Percentiles rank a stretch among this genome's conserved stretches.
phyloP scores from a whole-genome alignment of 2,329 filamentous ascomycete genomes.

The Balansia obtecta region DNA sequence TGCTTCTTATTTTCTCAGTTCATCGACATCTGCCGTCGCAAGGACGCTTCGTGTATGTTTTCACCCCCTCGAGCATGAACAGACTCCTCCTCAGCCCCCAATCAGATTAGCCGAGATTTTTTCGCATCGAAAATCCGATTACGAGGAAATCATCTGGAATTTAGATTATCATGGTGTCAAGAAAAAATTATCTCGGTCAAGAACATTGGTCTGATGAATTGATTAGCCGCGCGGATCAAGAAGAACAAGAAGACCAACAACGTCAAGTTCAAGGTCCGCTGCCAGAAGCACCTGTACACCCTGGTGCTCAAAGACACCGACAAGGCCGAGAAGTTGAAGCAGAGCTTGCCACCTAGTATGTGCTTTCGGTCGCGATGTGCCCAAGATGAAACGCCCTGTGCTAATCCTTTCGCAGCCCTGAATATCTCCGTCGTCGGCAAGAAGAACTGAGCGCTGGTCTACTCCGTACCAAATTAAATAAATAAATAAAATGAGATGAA shows the following conservation, averaged over 20 bases:
- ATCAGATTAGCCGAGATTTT: background rate
- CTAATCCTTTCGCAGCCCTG: conserved; percentile 25
- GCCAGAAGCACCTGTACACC: conserved; percentile 92
- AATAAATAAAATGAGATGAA: conserved; percentile 13
- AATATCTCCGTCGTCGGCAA: conserved; percentile 41
- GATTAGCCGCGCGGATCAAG: conserved; percentile 78
- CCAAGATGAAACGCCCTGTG: no score
- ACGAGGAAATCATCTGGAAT: background rate
- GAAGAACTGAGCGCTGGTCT: conserved; percentile 30
- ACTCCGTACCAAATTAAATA: no score
- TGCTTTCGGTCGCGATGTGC: conserved; percentile 12
- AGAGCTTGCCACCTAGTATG: conserved; percentile 94
- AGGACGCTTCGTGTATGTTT: conserved; percentile 96
- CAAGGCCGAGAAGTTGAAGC: conserved; percentile 99
- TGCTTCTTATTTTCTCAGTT: conserved; percentile 45
- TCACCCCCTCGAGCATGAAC: conserved; percentile 6
- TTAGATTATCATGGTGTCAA: no score
- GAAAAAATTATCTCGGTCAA: background rate
- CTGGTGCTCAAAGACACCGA: conserved; percentile 96
- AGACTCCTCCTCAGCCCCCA: background rate
- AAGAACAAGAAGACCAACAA: conserved; percentile 81
- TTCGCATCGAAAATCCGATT: background rate
- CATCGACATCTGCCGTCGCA: conserved; percentile 99
- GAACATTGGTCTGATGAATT: background rate
- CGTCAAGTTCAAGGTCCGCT: conserved; percentile 99